Base-by-base conservation (phyloP, 441 rosid genomes). In the Erodium trifolium region DNA sequence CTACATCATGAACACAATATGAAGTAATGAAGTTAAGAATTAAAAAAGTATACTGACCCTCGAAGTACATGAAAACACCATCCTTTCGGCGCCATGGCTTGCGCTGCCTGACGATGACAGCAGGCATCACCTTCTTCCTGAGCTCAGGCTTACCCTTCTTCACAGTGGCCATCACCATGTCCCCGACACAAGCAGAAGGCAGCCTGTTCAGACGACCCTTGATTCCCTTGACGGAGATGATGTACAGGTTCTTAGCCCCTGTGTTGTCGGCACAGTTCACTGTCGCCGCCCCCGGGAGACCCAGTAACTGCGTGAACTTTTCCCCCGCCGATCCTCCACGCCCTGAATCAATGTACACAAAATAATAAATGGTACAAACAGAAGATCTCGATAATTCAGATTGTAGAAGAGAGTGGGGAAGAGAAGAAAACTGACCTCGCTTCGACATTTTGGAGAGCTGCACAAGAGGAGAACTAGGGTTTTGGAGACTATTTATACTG, bases 61-160 rank as follows among this genome's bases (percentile, higher is more conserved):
- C 62, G 8, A 55, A 55, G 62, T 55, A 55, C 62, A 55, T 18
- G 62, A 55, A 55, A 13, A 55, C 62, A 14, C 23, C 62, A 13
- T 18, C 62, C 62, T 55, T 55, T 55, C 23, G 23, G 62, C 62
- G 62, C 62, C 23, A 55, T 18, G 62, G 62, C 62, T 55, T 55
- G 62, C 62, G 62, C 62, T 55, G 19, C 19, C 62, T 14, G 62
- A 55, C 62, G 62, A 55, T 55, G 62, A 55, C 23, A n/a, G 62
- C 62, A 3, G 62, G 62, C 62, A 55, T 55, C 7, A 55, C 62
- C 23, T 55, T 55, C 62, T 55, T 55, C 62, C 23, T 55, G 62
- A 55, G 62, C 6, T 55, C 23, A 1, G 62, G 62, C 23, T 55
- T 55, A 13, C 62, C 62, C 62, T 55, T 55, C 23, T 55, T 55